Conservation (phyloP, 306 rosid genomes). For the Vigna hirtella region DNA sequence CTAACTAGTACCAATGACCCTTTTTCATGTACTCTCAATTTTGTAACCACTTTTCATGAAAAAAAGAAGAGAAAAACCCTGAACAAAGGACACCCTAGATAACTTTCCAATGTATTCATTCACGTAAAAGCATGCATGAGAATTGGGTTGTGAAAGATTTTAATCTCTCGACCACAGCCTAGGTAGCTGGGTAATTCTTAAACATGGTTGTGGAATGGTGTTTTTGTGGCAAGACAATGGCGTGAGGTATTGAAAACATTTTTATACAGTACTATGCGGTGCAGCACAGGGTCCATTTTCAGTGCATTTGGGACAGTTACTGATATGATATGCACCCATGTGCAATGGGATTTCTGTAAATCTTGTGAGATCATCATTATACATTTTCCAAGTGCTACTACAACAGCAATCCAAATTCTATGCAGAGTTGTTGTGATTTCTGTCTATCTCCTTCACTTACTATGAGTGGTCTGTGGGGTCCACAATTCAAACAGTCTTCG, state of each 20-base stretch:
- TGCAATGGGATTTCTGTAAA: constrained; percentile 55
- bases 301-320: neutral
- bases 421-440: constrained; percentile 54
- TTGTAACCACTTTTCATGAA: constrained; percentile 69
- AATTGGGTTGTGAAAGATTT: constrained; percentile 25
- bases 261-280: constrained; percentile 19
- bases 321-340: constrained; percentile 60
- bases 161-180: constrained; percentile 24
- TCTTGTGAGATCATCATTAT: constrained; percentile 57
- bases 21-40: constrained; percentile 41
- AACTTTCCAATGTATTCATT: constrained; percentile 40
- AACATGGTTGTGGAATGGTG: neutral
- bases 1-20: constrained; percentile 45
- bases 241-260: constrained; percentile 27
- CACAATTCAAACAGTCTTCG: constrained; percentile 44
- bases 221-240: constrained; percentile 27
- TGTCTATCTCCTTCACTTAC: constrained; percentile 50
- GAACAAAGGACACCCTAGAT: constrained; percentile 53
- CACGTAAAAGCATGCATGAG: constrained; percentile 57
- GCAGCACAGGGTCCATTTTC: constrained; percentile 39
- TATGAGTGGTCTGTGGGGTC: constrained; percentile 46
- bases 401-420: constrained; percentile 48
- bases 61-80: constrained; percentile 14
- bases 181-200: neutral
- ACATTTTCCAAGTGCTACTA: constrained; percentile 35